phyloP scores from a whole-genome alignment of 2,329 filamentous ascomycete species.

The Aspergillus sp. region DNA sequence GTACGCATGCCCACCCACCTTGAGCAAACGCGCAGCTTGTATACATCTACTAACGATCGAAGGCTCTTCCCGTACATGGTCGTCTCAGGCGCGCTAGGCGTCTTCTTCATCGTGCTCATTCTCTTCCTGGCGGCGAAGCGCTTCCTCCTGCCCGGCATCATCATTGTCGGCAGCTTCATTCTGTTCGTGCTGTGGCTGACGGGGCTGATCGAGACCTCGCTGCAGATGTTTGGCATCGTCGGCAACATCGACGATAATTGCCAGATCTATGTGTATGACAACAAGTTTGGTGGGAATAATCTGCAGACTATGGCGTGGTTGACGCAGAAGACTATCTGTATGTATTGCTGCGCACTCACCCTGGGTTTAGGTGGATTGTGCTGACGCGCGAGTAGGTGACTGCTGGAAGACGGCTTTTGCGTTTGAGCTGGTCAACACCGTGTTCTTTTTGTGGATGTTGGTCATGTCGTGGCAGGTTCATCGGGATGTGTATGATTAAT shows the following conservation, averaged over 20 bases:
- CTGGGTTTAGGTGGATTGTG: neutral
- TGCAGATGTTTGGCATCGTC: slow-evolving; percentile 59
- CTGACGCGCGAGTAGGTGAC: slow-evolving; percentile 44
- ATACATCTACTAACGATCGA: no score
- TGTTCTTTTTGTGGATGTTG: slow-evolving; percentile 68
- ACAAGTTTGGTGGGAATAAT: slow-evolving; percentile 47
- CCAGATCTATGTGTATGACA: slow-evolving; percentile 54
- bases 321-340: slow-evolving; percentile 63
- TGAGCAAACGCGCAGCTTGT: no score
- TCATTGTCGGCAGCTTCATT: slow-evolving; percentile 61
- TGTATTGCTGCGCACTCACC: slow-evolving; percentile 25
- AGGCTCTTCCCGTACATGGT: slow-evolving; percentile 67
- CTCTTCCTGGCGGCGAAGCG: slow-evolving; percentile 56
- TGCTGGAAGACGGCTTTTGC: slow-evolving; percentile 64
- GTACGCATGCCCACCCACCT: slow-evolving; percentile 45
- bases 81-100: slow-evolving; percentile 54
- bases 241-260: slow-evolving; percentile 61
- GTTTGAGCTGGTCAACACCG: slow-evolving; percentile 61
- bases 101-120: slow-evolving; percentile 60
- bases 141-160: slow-evolving; percentile 57
- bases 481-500: slow-evolving; percentile 29
- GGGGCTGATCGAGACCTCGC: slow-evolving; percentile 61
- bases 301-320: slow-evolving; percentile 61
- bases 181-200: slow-evolving; percentile 62
- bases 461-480: slow-evolving; percentile 59